Evolutionary conservation across 2,329 filamentous ascomycete species (phyloP).

Genomic region (Cladosporium sp.): DNA sequence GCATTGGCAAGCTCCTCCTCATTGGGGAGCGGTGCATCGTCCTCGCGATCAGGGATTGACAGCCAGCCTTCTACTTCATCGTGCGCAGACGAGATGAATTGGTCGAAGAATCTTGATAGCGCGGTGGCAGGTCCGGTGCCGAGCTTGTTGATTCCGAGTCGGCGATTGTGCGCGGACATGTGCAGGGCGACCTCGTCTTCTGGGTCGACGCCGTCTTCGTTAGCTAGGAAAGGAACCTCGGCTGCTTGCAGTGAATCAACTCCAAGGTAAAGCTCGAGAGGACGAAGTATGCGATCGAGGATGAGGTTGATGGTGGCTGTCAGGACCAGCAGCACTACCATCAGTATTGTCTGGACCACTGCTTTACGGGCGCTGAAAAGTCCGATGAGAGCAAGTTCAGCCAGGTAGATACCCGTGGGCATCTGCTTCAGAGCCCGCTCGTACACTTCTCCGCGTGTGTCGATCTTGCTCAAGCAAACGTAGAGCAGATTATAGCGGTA

Average conservation of each 20-base stretch:
- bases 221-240: constrained; percentile 27
- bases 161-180: constrained; percentile 27
- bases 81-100: constrained; percentile 24
- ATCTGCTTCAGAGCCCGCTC: constrained; percentile 45
- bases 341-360: constrained; percentile 39
- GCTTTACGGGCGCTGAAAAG: constrained; percentile 39
- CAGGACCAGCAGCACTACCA: constrained; percentile 38
- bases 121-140: constrained; percentile 17
- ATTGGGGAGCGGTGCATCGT: constrained; percentile 14
- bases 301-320: constrained; percentile 30
- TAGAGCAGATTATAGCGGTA: constrained; percentile 49
- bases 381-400: constrained; percentile 46
- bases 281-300: constrained; percentile 27
- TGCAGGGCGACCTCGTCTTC: constrained; percentile 27
- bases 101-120: constrained; percentile 29
- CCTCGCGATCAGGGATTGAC: constrained; percentile 16
- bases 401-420: constrained; percentile 45
- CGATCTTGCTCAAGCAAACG: constrained; percentile 42
- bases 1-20: constrained; percentile 34
- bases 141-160: constrained; percentile 23
- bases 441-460: constrained; percentile 46
- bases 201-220: constrained; percentile 25
- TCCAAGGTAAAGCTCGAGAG: constrained; percentile 31
- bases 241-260: constrained; percentile 28
- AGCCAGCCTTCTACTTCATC: constrained; percentile 22